phyloP scores from a whole-genome alignment of 1,284 basidiomycete genomes.

The Leccinum subfulvum region DNA sequence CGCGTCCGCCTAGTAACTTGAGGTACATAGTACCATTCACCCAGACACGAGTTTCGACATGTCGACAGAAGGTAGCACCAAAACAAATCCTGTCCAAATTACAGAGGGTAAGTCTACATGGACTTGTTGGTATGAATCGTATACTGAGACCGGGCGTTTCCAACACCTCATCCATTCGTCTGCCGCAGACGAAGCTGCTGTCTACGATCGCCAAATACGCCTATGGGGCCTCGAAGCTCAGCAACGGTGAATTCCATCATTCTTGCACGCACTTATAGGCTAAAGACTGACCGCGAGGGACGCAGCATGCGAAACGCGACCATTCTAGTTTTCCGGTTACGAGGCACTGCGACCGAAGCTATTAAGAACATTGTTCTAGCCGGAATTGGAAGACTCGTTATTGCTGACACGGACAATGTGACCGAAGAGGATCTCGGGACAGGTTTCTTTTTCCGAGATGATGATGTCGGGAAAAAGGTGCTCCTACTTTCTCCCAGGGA shows the following conservation, averaged over 20 bases:
- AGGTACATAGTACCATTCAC: not conserved
- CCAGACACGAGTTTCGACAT: constrained; percentile 13
- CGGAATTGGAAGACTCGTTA: constrained; percentile 70
- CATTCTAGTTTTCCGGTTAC: constrained; percentile 80
- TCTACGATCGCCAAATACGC: constrained; percentile 97
- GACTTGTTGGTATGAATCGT: not conserved
- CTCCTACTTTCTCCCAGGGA: constrained; percentile 32
- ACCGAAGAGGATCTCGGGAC: constrained; percentile 82
- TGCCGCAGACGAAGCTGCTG: constrained; percentile 69
- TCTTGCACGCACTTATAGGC: not conserved
- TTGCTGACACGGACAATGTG: constrained; percentile 64
- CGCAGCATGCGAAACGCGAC: constrained; percentile 90
- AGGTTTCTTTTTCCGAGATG: constrained; percentile 92
- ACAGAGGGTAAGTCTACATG: constrained; percentile 30
- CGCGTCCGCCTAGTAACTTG: no score
- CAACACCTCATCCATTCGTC: not conserved
- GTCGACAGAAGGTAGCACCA: constrained; percentile 27
- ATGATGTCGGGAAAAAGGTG: constrained; percentile 88
- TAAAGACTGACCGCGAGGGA: constrained; percentile 6
- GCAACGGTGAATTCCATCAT: constrained; percentile 62
- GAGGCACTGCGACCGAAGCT: constrained; percentile 89
- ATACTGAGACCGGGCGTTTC: constrained; percentile 9
- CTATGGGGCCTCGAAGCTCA: constrained; percentile 98
- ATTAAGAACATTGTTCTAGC: constrained; percentile 92
- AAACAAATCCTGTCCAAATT: constrained; percentile 33